A percentile compares a stretch with the other conserved stretches of the same genome.
Evolutionary conservation across 163 green algal species (phyloP).

Genomic region (Picocystis sp.): DNA sequence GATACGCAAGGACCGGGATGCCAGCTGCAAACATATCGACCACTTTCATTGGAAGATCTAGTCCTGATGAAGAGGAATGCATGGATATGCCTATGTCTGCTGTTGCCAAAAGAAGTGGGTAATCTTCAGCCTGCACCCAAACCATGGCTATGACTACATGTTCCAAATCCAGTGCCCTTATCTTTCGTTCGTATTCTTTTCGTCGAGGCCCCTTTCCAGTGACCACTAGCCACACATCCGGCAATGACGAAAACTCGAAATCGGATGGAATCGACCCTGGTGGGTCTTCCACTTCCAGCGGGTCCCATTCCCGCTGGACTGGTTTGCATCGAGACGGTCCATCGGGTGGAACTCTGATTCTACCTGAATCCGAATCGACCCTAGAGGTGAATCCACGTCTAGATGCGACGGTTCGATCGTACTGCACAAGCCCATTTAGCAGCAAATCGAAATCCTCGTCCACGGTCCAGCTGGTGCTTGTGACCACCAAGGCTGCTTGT

Average conservation of each 20-base stretch:
- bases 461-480: conserved; percentile 87
- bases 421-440: conserved; percentile 50
- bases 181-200: conserved; percentile 34
- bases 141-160: conserved; percentile 60
- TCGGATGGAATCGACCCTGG: too few relatives aligned
- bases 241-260: conserved; percentile 10
- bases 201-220: conserved; percentile 66
- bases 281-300: too few relatives aligned
- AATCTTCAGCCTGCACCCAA: conserved; percentile 81
- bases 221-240: conserved; percentile 57
- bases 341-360: too few relatives aligned
- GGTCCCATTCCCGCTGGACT: not conserved
- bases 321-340: not conserved
- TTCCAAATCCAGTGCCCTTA: conserved; percentile 32
- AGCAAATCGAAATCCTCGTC: conserved; percentile 95
- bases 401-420: conserved; percentile 33
- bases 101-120: conserved; percentile 63
- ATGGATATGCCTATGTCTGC: conserved; percentile 87
- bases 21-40: conserved; percentile 84
- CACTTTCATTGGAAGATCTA: conserved; percentile 98
- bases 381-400: not conserved
- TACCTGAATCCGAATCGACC: not conserved
- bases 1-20: conserved; percentile 56
- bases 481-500: conserved; percentile 50
- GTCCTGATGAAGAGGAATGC: conserved; percentile 72